A percentile compares a stretch with the other conserved stretches of the same genome.
These are phyloP conservation scores for Kondoa subrosea DNA, from an alignment of 768 basidiomycete species.

Conservation along the genomic window DNA sequence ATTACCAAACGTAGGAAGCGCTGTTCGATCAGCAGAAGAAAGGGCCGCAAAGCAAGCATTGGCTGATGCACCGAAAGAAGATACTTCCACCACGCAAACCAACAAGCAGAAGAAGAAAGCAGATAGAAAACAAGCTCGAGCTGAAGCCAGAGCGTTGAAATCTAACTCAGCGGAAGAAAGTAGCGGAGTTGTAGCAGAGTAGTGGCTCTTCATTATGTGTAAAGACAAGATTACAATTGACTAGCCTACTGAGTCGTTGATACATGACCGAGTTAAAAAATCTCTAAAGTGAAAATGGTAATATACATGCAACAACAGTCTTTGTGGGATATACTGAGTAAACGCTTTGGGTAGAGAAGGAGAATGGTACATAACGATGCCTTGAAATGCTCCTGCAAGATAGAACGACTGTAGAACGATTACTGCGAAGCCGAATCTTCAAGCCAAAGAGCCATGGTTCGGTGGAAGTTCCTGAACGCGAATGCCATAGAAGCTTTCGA, in stretches of 20 bases:
- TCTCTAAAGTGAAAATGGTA: not conserved
- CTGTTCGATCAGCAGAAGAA: not conserved
- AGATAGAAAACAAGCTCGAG: not conserved
- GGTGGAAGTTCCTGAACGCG: not conserved
- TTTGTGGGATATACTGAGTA: not conserved
- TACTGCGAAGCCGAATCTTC: too few species aligned
- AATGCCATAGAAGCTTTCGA: slow-evolving; percentile 6
- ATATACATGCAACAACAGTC: not conserved
- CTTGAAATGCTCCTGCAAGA: too few species aligned
- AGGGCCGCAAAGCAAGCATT: not conserved
- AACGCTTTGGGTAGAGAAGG: not conserved
- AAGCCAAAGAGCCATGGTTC: not conserved
- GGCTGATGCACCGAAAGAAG: not conserved
- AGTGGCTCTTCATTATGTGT: too few species aligned
- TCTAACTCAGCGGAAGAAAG: too few species aligned
- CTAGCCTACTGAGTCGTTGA: not conserved
- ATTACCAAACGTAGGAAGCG: not conserved
- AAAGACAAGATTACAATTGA: too few species aligned
- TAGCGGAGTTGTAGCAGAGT: too few species aligned
- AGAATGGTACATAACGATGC: too few species aligned
- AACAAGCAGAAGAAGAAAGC: not conserved
- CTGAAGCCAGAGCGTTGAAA: not conserved
- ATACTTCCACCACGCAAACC: not conserved
- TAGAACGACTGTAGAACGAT: too few species aligned
- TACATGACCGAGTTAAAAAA: not conserved